Conservation (phyloP, 2,329 filamentous ascomycete species). For the Stemphylium beticola region DNA sequence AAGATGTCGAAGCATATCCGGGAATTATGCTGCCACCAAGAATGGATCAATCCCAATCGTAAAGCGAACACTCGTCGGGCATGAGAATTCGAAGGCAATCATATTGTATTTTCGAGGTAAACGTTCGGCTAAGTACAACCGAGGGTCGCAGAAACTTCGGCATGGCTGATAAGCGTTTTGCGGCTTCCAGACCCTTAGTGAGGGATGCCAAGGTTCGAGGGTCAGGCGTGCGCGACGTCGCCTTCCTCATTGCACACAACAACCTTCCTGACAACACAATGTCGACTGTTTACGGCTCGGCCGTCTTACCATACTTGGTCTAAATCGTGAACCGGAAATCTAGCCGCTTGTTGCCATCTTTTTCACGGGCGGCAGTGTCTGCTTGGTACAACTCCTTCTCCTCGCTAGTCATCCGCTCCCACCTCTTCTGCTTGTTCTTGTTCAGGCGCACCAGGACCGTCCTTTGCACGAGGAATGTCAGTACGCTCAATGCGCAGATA, state of each 20-base stretch:
- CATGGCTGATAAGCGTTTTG: background rate
- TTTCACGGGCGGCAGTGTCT: constrained; percentile 37
- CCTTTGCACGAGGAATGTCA: constrained; percentile 58
- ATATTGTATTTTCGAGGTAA: background rate
- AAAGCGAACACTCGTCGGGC: background rate
- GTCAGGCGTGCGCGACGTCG: background rate
- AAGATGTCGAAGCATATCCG: background rate
- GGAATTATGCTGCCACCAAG: background rate
- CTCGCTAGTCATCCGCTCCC: constrained; percentile 57
- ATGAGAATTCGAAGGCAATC: background rate
- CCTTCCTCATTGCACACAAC: background rate
- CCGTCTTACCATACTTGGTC: background rate
- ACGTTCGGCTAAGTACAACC: background rate
- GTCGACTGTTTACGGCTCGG: background rate
- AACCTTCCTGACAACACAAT: background rate
- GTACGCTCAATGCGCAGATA: constrained; percentile 56
- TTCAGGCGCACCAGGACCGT: constrained; percentile 47
- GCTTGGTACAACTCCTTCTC: constrained; percentile 58
- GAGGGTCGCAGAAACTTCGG: background rate
- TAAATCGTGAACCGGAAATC: constrained; percentile 49
- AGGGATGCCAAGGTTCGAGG: background rate
- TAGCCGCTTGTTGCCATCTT: constrained; percentile 49
- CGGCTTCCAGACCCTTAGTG: background rate
- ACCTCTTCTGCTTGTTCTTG: constrained; percentile 52
- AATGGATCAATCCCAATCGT: background rate